phyloP scores from a whole-genome alignment of 2,329 filamentous ascomycete genomes.

The Ascochyta pisi region DNA sequence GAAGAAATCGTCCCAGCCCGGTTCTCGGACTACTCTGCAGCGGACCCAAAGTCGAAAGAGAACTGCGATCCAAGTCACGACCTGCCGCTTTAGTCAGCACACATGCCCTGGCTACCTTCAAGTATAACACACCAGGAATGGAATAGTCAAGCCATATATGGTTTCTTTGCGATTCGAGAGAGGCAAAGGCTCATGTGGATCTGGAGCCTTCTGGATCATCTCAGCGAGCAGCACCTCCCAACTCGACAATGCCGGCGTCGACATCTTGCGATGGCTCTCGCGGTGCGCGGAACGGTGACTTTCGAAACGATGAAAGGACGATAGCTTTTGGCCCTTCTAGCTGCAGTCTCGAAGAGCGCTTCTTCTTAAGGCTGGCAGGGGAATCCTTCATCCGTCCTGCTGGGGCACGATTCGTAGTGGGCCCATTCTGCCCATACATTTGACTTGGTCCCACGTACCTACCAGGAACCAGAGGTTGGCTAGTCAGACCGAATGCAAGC shows the following conservation, averaged over 20 bases:
- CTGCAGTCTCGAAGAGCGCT: neutral
- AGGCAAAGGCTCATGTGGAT: constrained; percentile 37
- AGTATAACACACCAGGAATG: constrained; percentile 34
- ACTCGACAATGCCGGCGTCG: neutral
- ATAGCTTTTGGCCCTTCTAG: neutral
- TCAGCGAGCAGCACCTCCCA: constrained; percentile 28
- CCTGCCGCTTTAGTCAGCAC: constrained; percentile 24
- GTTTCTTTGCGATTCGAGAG: constrained; percentile 35
- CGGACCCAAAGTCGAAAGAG: constrained; percentile 39
- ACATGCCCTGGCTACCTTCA: neutral
- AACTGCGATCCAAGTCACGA: constrained; percentile 38
- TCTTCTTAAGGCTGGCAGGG: constrained; percentile 4
- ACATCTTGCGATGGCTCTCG: constrained; percentile 18
- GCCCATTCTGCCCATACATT: neutral
- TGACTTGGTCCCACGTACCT: neutral
- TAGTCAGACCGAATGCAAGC: neutral
- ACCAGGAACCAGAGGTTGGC: neutral
- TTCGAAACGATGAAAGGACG: constrained; percentile 6
- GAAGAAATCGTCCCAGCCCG: constrained; percentile 47
- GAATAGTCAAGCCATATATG: constrained; percentile 33
- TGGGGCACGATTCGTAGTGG: constrained; percentile 1
- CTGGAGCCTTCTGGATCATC: constrained; percentile 33
- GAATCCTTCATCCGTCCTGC: neutral
- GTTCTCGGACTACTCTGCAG: constrained; percentile 36
- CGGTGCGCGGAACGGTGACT: constrained; percentile 3